Evolutionary conservation across 2,329 filamentous ascomycete genomes (phyloP).

Genomic region (Pseudopyricularia cyperi): DNA sequence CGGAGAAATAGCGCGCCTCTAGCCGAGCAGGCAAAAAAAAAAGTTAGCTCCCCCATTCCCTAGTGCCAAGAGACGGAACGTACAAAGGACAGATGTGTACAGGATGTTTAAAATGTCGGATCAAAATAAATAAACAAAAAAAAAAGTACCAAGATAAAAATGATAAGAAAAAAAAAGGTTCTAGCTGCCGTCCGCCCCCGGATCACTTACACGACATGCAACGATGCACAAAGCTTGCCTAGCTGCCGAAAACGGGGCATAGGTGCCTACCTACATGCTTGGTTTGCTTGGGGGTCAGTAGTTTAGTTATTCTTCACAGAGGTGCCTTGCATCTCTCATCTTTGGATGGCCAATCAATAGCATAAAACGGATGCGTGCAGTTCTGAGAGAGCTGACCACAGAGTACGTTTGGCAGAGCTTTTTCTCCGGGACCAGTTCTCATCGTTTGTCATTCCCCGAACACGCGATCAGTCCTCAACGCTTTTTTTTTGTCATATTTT

Average conservation of each 20-base stretch:
- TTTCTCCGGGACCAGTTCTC: neutral
- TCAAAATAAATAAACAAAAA: neutral
- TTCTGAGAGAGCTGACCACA: neutral
- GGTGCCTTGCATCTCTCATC: neutral
- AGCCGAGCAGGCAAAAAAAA: neutral
- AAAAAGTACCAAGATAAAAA: too few relatives aligned
- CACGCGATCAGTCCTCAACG: neutral
- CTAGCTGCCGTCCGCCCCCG: neutral
- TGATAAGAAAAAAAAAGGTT: neutral
- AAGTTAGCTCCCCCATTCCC: neutral
- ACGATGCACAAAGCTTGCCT: neutral
- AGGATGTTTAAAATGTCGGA: neutral
- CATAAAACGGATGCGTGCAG: neutral
- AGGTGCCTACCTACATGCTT: neutral
- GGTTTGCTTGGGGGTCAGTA: neutral
- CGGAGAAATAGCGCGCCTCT: neutral
- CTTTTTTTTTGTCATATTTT: too few relatives aligned
- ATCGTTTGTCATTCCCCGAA: neutral
- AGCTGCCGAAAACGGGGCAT: neutral
- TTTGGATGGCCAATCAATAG: neutral
- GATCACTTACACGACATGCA: neutral
- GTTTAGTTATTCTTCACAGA: conserved; percentile 3
- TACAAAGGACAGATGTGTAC: neutral
- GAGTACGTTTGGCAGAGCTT: neutral
- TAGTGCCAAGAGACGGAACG: neutral